A percentile compares a stretch with the other conserved stretches of the same genome.
Conservation (phyloP, 1,284 basidiomycete species). For the Trichosporon coremiiforme region DNA sequence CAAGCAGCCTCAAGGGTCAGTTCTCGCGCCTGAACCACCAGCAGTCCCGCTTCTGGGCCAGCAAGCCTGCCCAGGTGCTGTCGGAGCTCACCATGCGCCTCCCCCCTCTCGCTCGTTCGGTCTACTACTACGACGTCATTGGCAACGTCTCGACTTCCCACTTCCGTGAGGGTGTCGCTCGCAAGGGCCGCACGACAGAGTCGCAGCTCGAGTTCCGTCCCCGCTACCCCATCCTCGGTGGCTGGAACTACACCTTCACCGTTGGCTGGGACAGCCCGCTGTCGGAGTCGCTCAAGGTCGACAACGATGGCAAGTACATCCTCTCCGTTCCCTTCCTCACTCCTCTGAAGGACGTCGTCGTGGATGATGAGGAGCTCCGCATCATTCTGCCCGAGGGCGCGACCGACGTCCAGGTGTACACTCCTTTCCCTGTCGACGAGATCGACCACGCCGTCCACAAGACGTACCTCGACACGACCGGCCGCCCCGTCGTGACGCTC, state of each 20-base stretch:
- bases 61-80: slow-evolving; percentile 69
- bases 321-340: slow-evolving; percentile 86
- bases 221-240: slow-evolving; percentile 89
- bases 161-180: slow-evolving; percentile 66
- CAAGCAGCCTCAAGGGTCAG: slow-evolving; percentile 80
- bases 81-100: slow-evolving; percentile 68
- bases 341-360: slow-evolving; percentile 73
- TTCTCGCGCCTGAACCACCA: slow-evolving; percentile 93
- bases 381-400: slow-evolving; percentile 93
- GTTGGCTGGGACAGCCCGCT: slow-evolving; percentile 89
- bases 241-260: slow-evolving; percentile 96
- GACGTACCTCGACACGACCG: slow-evolving; percentile 91
- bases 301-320: slow-evolving; percentile 59
- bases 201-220: slow-evolving; percentile 77
- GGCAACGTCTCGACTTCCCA: slow-evolving; percentile 96
- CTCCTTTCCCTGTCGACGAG: slow-evolving; percentile 74
- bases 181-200: slow-evolving; percentile 51
- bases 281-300: slow-evolving; percentile 60
- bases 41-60: slow-evolving; percentile 68
- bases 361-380: slow-evolving; percentile 75
- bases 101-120: slow-evolving; percentile 74
- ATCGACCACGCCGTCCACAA: slow-evolving; percentile 68
- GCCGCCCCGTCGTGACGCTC: slow-evolving; percentile 76
- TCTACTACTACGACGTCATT: slow-evolving; percentile 86
- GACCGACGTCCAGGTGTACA: slow-evolving; percentile 72